Evolutionary conservation across 768 basidiomycete species (phyloP), one percentile per base, ranked within the genome.

Genomic region (Rhodotorula graminis): DNA sequence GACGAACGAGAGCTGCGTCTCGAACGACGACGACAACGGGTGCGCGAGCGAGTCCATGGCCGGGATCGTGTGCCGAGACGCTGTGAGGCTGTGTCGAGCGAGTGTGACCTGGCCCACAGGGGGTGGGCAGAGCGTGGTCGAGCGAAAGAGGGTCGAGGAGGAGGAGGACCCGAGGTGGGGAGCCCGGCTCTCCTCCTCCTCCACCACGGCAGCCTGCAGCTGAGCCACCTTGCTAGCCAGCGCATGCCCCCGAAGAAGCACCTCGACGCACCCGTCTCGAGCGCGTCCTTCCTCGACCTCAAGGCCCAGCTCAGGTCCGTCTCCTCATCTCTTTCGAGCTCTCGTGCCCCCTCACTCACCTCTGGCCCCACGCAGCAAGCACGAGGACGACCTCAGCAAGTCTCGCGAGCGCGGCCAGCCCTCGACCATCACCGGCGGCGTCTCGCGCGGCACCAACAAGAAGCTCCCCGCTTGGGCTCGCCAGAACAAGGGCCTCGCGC

Each of bases 251-350:
- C 63, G 3, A 72, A 68, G 52, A 72, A 68, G 52, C 56, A 58
- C 31, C 46, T 27, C 46, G 42, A 40, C 44, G 25, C 37, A 0
- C 44, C 71, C 40, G 55, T 74, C 42, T 70, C 69, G 21, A 44
- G 46, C 29, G 44, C 61, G 0, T 71, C 69, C 46, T 71, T 74
- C 69, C 73, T 74, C 53, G 69, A 70, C 65, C 61, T 74, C 66
- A 71, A 70, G 37, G 73, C 73, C 1, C 59, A 64, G 16, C 64
- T 74, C 57, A 60, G 58, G 73, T 68, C 10, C 40, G 73, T 70
- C 18, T 18, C 58, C 40, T 62, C 49, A 16, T 27, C 65, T 53
- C 65, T 44, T 11, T 49, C 55, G 27, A 2, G 21, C 23, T 21
- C 11, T n/a, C 16, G 11, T 44, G 9, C 27, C 29, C 40, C 2